These are phyloP conservation scores for Trypanosoma conorhini DNA, from an alignment of 208 protist species.

Conservation along the genomic window DNA sequence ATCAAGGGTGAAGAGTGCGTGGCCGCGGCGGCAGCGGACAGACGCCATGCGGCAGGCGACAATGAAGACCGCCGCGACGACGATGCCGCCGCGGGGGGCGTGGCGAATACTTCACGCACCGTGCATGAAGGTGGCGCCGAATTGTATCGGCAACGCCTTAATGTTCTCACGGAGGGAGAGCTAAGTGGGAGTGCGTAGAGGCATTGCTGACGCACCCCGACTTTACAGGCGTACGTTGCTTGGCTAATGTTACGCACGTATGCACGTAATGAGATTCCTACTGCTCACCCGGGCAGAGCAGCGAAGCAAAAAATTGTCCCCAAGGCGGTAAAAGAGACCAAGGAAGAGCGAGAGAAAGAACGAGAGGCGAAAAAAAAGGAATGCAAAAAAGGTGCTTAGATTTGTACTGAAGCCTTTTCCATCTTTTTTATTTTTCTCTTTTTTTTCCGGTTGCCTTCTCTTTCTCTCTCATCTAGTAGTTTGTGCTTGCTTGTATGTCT, in stretches of 20 bases:
- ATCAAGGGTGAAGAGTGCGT: constrained; percentile 35
- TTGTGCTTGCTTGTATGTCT: constrained; percentile 1
- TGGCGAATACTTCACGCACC: not conserved
- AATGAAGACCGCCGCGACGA: not conserved
- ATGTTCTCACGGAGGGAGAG: constrained; percentile 14
- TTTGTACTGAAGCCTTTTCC: not conserved
- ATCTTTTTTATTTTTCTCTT: constrained; percentile 18
- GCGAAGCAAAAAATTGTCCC: not conserved
- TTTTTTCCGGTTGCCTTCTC: constrained; percentile 5
- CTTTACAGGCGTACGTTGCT: too few relatives aligned
- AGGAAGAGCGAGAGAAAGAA: not conserved
- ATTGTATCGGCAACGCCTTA: not conserved
- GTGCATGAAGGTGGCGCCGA: not conserved
- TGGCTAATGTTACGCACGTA: too few relatives aligned
- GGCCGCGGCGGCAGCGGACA: not conserved
- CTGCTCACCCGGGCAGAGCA: not conserved
- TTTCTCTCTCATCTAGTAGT: not conserved
- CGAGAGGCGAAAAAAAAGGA: not conserved
- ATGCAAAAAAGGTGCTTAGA: not conserved
- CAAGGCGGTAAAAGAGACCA: not conserved
- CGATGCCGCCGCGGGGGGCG: not conserved
- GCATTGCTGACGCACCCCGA: not conserved
- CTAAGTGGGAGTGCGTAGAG: not conserved
- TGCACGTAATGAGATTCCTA: not conserved
- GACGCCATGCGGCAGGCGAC: not conserved